Conservation (phyloP, 306 rosid species). For the Inga laurina region DNA sequence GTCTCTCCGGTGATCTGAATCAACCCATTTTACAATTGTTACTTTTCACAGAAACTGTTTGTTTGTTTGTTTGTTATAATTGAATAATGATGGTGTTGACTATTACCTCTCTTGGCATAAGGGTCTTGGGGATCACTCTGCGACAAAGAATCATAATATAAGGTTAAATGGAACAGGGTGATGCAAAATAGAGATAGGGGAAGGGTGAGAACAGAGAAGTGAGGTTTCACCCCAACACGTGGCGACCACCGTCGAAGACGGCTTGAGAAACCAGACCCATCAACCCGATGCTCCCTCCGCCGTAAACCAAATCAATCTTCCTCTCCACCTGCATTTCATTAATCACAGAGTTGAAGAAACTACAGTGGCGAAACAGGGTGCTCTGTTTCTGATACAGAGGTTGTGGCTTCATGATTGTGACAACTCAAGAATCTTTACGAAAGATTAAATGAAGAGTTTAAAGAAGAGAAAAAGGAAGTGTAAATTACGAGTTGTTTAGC, state of each 20-base stretch:
- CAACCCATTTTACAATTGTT: background rate
- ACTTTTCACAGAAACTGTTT: background rate
- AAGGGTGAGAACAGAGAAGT: background rate
- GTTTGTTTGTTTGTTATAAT: background rate
- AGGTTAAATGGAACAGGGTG: background rate
- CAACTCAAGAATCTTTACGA: background rate
- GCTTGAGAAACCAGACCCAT: constrained; percentile 80
- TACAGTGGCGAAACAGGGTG: background rate
- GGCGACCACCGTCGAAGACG: constrained; percentile 82
- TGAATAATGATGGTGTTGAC: background rate
- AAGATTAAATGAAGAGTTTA: background rate
- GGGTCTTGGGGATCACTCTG: constrained; percentile 74
- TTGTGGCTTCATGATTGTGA: background rate
- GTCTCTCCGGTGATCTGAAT: constrained; percentile 68
- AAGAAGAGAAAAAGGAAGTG: no score
- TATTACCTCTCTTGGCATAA: constrained; percentile 76
- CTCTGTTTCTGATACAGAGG: background rate
- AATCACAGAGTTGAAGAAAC: background rate
- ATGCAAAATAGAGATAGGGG: background rate
- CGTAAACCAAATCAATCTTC: constrained; percentile 77
- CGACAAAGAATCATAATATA: background rate
- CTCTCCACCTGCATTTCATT: constrained; percentile 53
- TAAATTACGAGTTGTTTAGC: constrained; percentile 58
- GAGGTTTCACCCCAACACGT: constrained; percentile 65
- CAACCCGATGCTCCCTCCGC: constrained; percentile 85